Evolutionary conservation across 495 filamentous ascomycete species (phyloP), one percentile per base, ranked within the genome.

Genomic region (Penicillium argentinense): DNA sequence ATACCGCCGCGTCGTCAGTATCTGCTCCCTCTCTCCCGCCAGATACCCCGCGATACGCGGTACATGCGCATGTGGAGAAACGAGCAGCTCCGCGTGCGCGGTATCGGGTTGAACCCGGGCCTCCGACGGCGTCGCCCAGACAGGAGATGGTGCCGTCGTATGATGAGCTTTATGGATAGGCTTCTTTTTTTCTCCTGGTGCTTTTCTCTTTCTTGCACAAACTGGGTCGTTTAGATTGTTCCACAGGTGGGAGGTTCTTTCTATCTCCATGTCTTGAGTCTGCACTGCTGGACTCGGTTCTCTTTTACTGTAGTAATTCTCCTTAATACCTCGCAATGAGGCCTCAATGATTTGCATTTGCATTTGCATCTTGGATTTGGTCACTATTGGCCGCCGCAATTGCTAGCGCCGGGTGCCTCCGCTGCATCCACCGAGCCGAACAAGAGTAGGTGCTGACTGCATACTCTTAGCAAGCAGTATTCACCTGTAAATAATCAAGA

Each of bases 111-210:
- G 61, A 62, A 13, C 47, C 53, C 21, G 59, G 52, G 14, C 39
- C 57, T 13, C 23, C 30, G 18, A 34, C 50, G 6, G 33, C 7
- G 12, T 36, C 23, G 40, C n/a, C n/a, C n/a, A n/a, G 27, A 19
- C 66, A 66, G 39, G 60, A 68, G 39, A 45, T 75, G 54, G 71
- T 73, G 1, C 71, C 69, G 5, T 75, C 71, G 13, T 67, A 75
- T 25, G 71, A 75, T 51, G 71, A 75, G 23, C 59, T 75, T 7
- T 75, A 70, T 47, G 71, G 71, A 12, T 75, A 57, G 57, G 22
- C 9, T 39, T 12, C 14, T 45, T 32, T 23, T 39, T 28, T 51
- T 16, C n/a, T 42, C 25, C 9, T 39, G 13, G 13, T 45, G 36
- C 22, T 39, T 28, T 51, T 16, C n/a, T 42, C 22, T 22, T 48